Conservation (phyloP, 768 basidiomycete genomes). For the Suillus ampliporus region DNA sequence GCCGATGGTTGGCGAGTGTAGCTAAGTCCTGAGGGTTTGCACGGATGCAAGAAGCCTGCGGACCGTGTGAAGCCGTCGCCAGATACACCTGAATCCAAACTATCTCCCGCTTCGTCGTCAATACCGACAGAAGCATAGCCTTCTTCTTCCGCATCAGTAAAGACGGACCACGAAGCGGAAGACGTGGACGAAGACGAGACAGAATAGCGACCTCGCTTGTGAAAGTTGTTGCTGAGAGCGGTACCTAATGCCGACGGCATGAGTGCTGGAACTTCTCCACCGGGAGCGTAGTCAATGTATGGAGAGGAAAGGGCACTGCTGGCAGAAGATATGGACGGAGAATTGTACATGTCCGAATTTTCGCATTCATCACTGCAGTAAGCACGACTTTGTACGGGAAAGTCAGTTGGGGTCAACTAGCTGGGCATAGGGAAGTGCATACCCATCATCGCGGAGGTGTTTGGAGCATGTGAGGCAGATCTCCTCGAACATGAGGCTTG, state of each 20-base stretch:
- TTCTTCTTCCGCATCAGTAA: slow-evolving; percentile 70
- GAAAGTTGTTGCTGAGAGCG: slow-evolving; percentile 49
- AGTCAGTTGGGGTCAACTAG: slow-evolving; percentile 15
- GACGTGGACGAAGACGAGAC: slow-evolving; percentile 68
- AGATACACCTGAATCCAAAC: slow-evolving; percentile 41
- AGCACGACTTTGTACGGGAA: slow-evolving; percentile 51
- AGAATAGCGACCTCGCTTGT: slow-evolving; percentile 54
- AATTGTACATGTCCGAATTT: slow-evolving; percentile 58
- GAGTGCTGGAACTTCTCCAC: slow-evolving; percentile 71
- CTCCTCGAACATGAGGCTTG: slow-evolving; percentile 75
- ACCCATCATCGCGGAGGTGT: slow-evolving; percentile 68
- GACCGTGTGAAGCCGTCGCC: slow-evolving; percentile 52
- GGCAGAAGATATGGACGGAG: slow-evolving; percentile 66
- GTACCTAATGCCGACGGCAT: slow-evolving; percentile 62
- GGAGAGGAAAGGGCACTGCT: slow-evolving; percentile 77
- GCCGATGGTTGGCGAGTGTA: slow-evolving; percentile 75
- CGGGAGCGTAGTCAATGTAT: slow-evolving; percentile 54
- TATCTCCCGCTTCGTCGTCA: slow-evolving; percentile 39
- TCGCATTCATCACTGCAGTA: slow-evolving; percentile 79
- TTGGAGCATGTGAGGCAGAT: slow-evolving; percentile 76
- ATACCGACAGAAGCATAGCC: slow-evolving; percentile 34
- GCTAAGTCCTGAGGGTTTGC: slow-evolving; percentile 54
- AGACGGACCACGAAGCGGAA: slow-evolving; percentile 68
- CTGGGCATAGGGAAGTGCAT: slow-evolving; percentile 33
- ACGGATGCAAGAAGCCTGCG: slow-evolving; percentile 37